Percentiles rank a stretch among this genome's conserved stretches.
These are phyloP conservation scores for Aspergillus olivimuriae DNA, from an alignment of 495 filamentous ascomycete genomes.

Conservation along the genomic window DNA sequence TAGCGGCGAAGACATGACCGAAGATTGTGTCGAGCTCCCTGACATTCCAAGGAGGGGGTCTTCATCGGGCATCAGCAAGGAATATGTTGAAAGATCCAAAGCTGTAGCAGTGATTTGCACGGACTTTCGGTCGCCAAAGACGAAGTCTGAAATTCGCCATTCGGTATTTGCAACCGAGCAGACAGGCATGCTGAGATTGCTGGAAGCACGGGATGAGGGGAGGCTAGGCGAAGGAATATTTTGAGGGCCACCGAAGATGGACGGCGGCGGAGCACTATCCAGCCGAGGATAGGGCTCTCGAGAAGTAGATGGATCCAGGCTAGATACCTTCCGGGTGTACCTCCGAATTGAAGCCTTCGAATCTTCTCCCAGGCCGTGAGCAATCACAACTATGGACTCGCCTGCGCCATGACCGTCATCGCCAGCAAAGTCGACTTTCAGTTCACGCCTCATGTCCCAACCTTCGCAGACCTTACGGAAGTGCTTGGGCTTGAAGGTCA, in stretches of 20 bases:
- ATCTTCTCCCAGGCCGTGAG: conserved; percentile 58
- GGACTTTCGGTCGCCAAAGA: conserved; percentile 44
- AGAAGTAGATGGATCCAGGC: conserved; percentile 10
- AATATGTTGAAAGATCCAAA: conserved; percentile 70
- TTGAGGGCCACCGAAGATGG: conserved; percentile 32
- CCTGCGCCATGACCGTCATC: conserved; percentile 67
- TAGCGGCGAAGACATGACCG: conserved; percentile 51
- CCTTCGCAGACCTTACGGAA: conserved; percentile 74
- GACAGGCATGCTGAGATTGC: conserved; percentile 9
- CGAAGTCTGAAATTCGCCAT: conserved; percentile 58
- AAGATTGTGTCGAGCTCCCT: conserved; percentile 48
- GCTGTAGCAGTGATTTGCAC: conserved; percentile 62
- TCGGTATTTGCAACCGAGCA: conserved; percentile 25
- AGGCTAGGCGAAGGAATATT: conserved; percentile 10
- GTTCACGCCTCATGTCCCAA: conserved; percentile 86
- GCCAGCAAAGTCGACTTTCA: conserved; percentile 85
- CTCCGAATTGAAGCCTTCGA: conserved; percentile 43
- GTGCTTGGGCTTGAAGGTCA: conserved; percentile 65
- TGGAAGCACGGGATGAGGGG: conserved; percentile 28
- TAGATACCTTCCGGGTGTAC: conserved; percentile 30
- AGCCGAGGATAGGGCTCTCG: not conserved
- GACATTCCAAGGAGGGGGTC: conserved; percentile 61
- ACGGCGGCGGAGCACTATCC: conserved; percentile 9
- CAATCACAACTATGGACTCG: conserved; percentile 68
- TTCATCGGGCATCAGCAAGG: conserved; percentile 64